Base-by-base conservation (phyloP, 768 basidiomycete species). In the Sistotremastrum suecicum region DNA sequence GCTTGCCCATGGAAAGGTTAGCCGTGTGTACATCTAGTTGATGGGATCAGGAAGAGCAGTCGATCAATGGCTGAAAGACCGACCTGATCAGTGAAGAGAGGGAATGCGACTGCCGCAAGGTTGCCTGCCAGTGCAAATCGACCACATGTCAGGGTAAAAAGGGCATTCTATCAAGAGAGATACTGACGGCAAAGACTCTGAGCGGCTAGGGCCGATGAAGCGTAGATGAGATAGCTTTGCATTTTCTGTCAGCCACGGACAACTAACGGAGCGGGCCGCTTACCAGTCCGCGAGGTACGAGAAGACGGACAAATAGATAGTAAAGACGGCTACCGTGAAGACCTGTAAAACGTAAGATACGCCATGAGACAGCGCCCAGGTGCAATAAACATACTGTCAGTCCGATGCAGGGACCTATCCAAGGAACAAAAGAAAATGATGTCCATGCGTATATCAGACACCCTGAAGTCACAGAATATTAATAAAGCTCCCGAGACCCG, bases 161-260 rank as follows among this genome's bases (percentile, higher is more conserved):
- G 12, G 33, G 6, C 32, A 30, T 20, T 20, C 20, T 20, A 20
- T 20, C 20, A 20, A 20, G 20, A 30, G n/a, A 31, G 33, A 46
- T 30, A 63, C 72, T 44, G 53, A 70, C 80, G 66, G 46, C 70
- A 67, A 46, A 81, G 63, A 53, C 73, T 76, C 57, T 82, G 79
- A 2, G 74, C 81, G 1, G 81, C 80, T 11, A 81, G 61, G 7
- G 80, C 80, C 0, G 77, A 80, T 0, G 78, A 80, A 5, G 81
- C 80, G 55, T 75, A 82, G 4, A 70, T 69, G 2, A 74, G 73
- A 47, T 76, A 75, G 50, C 75, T 65, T 42, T 31, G 20, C 12
- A 47, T 20, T 20, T 44, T 35, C 41, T 28, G 35, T 10, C 10
- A 41, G 29, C 11, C 11, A 34, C 41, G 10, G 7, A 29, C n/a